These are phyloP conservation scores for Tetrahymena elliotti DNA, from an alignment of 73 alveolate species.

Conservation along the genomic window DNA sequence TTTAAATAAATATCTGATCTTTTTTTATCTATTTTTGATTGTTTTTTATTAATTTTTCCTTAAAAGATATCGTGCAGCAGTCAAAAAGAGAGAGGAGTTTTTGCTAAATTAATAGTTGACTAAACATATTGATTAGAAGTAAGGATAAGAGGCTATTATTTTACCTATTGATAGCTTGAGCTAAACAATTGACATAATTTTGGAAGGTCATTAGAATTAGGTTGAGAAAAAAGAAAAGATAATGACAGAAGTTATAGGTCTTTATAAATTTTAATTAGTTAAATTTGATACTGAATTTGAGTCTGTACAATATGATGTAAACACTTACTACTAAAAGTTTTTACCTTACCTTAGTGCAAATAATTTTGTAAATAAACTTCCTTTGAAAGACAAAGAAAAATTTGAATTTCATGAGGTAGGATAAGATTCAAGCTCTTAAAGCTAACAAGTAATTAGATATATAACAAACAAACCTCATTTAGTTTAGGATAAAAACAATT, in stretches of 20 bases:
- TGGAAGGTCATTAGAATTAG: not conserved
- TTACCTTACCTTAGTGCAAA: not conserved
- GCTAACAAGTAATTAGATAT: not conserved
- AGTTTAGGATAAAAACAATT: not conserved
- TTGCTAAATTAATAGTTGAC: not conserved
- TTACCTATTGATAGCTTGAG: not conserved
- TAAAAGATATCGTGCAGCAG: not conserved
- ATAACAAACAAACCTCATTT: not conserved
- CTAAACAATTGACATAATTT: not conserved
- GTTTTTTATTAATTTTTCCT: not conserved
- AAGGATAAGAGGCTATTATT: not conserved
- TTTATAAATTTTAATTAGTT: not conserved
- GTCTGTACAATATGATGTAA: not conserved
- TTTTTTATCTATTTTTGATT: not conserved
- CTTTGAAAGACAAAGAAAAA: not conserved
- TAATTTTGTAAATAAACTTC: not conserved
- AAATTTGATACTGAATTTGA: not conserved
- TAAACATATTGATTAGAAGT: not conserved
- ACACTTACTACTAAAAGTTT: not conserved
- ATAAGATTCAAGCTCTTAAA: not conserved
- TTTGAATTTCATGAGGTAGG: not conserved
- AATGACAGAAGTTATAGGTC: not conserved
- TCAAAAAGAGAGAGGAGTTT: not conserved
- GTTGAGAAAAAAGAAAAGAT: not conserved
- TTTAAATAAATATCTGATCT: too few relatives aligned